Evolutionary conservation across 306 rosid genomes (phyloP).

Genomic region (Dryas alaskensis): DNA sequence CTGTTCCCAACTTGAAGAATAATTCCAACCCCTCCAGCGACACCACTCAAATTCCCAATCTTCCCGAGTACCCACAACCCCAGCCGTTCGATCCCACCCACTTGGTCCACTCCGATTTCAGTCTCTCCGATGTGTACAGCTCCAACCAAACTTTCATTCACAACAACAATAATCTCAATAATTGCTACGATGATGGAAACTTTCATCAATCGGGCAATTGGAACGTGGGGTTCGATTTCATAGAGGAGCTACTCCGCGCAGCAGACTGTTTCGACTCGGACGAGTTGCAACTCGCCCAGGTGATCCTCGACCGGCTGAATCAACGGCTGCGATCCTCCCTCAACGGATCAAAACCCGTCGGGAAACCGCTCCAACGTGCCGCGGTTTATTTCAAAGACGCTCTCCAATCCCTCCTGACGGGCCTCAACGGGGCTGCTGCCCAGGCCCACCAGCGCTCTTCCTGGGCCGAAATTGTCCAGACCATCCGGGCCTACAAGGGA

Average conservation of each 20-base stretch:
- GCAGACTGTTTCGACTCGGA: conserved; percentile 79
- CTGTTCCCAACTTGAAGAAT: conserved; percentile 30
- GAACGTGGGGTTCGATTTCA: conserved; percentile 48
- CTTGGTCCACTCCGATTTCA: conserved; percentile 42
- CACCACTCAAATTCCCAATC: conserved; percentile 21
- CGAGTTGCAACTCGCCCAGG: conserved; percentile 55
- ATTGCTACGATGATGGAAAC: conserved; percentile 18
- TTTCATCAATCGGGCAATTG: conserved; percentile 24
- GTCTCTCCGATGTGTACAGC: conserved; percentile 43
- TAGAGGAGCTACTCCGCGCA: conserved; percentile 67
- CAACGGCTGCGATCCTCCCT: conserved; percentile 48
- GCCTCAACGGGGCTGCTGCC: conserved; percentile 56
- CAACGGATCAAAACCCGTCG: conserved; percentile 20
- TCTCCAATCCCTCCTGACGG: conserved; percentile 62
- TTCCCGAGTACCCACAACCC: conserved; percentile 45
- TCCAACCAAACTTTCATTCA: conserved; percentile 34
- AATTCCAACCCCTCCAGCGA: conserved; percentile 24
- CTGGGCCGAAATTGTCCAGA: conserved; percentile 64
- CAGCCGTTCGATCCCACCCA: conserved; percentile 51
- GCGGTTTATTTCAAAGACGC: conserved; percentile 78
- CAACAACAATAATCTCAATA: conserved; percentile 14
- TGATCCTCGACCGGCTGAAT: conserved; percentile 71
- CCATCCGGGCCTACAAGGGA: conserved; percentile 60
- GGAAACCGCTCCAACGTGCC: conserved; percentile 62
- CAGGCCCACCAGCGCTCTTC: conserved; percentile 42